A percentile compares a stretch with the other conserved stretches of the same genome.
phyloP scores from a whole-genome alignment of 495 filamentous ascomycete species.

The Bathelium albidoporum region DNA sequence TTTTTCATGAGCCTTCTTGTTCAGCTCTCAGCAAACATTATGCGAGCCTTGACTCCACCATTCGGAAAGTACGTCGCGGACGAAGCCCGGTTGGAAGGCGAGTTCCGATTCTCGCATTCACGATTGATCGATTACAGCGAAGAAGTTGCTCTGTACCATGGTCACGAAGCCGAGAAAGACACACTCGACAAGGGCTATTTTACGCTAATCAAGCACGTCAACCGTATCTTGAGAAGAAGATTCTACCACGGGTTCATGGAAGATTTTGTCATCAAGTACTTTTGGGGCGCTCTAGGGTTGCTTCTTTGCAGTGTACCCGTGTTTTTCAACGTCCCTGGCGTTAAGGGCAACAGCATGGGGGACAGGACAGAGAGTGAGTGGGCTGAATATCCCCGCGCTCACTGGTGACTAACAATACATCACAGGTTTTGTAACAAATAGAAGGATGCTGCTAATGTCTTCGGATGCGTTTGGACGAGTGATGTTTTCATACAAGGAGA shows the following conservation, averaged over 20 bases:
- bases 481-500: conserved; percentile 96
- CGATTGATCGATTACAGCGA: conserved; percentile 90
- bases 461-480: conserved; percentile 93
- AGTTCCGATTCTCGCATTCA: conserved; percentile 93
- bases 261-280: conserved; percentile 98
- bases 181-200: conserved; percentile 97
- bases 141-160: conserved; percentile 84
- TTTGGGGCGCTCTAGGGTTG: conserved; percentile 92
- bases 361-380: conserved; percentile 78
- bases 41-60: conserved; percentile 92
- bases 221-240: conserved; percentile 77
- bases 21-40: conserved; percentile 81
- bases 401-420: not conserved
- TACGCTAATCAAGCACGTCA: conserved; percentile 96
- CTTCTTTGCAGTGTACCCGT: conserved; percentile 93
- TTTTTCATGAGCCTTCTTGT: conserved; percentile 91
- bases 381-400: not conserved
- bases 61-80: conserved; percentile 98
- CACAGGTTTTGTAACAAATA: conserved; percentile 78
- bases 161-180: conserved; percentile 94
- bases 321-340: conserved; percentile 84
- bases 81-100: conserved; percentile 86
- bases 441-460: conserved; percentile 78
- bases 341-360: conserved; percentile 61
- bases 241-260: conserved; percentile 98